phyloP scores from a whole-genome alignment of 2,329 filamentous ascomycete species.

The Colletotrichum orbiculare region DNA sequence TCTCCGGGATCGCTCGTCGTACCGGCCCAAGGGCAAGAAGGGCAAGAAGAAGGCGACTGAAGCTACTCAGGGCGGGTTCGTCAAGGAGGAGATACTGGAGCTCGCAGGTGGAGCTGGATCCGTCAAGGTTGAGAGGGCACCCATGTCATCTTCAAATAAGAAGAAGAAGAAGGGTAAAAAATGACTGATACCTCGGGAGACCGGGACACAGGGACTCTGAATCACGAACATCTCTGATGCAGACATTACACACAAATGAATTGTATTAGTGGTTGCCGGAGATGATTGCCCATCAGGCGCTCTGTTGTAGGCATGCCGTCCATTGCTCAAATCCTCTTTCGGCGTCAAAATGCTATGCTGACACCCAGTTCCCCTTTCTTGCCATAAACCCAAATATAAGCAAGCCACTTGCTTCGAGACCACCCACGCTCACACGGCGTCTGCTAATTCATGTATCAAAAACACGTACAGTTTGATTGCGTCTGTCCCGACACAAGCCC shows the following conservation, averaged over 20 bases:
- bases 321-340: slow-evolving; percentile 10
- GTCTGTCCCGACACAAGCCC: no score
- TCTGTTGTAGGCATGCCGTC: not conserved
- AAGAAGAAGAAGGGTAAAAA: slow-evolving; percentile 68
- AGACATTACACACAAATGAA: not conserved
- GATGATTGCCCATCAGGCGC: no score
- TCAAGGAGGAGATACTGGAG: slow-evolving; percentile 76
- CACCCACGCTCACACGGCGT: not conserved
- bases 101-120: slow-evolving; percentile 71
- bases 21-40: slow-evolving; percentile 91
- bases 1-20: slow-evolving; percentile 87
- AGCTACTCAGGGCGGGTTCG: slow-evolving; percentile 85
- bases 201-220: no score
- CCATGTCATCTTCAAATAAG: slow-evolving; percentile 52
- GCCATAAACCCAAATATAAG: slow-evolving; percentile 23
- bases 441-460: no score
- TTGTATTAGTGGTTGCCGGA: no score
- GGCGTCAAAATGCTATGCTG: slow-evolving; percentile 30
- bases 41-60: slow-evolving; percentile 84
- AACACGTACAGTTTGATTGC: no score
- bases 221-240: no score
- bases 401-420: slow-evolving; percentile 26
- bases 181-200: slow-evolving; percentile 43
- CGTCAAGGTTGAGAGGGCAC: slow-evolving; percentile 72
- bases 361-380: slow-evolving; percentile 29